Evolutionary conservation across 768 basidiomycete genomes (phyloP), one percentile per base, ranked within the genome.

Genomic region (Leccinum imitatum): DNA sequence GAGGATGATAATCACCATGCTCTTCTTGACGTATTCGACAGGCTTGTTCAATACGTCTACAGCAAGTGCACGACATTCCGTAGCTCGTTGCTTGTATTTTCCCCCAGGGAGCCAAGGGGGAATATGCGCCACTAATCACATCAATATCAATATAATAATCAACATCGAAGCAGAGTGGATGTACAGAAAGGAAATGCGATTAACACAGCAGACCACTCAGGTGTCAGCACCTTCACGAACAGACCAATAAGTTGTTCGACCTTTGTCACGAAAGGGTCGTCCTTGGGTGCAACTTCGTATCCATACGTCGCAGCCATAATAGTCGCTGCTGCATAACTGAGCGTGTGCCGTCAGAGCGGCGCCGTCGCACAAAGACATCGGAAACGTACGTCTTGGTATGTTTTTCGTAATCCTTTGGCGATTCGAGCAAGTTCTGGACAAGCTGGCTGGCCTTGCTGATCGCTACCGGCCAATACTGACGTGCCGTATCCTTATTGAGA

Each of bases 31-130:
- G 19, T 60, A 74, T 23, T 64, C 33, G 4, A 69, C 52, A 1
- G 71, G 69, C 2, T 19, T 55, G 8, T 61, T 59, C 7, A 69
- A 52, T 10, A 73, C 56, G 3, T 74, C 69, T 19, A 47, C 14
- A 21, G 68, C 71, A 46, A 71, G 60, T 5, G n/a, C 41, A 48
- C 66, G 65, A 21, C 66, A 67, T 25, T 64, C 61, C 2, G n/a
- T 46, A 39, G 66, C 69, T 9, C 10, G 30, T 46, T 52, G 47
- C 33, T 71, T 68, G 63, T 58, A 74, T 17, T 21, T 23, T 21
- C 73, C 68, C 19, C 76, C 76, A 0, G 73, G 76, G 35, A 75
- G 59, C 75, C 75, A 77, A 2, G 65, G 61, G 0, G 76, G 76
- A 27, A 77, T 61, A 31, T 73, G 25, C 37, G 59, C 54, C 60